These are phyloP conservation scores for Cordyceps militaris DNA, from an alignment of 2,329 filamentous ascomycete genomes.

Conservation along the genomic window DNA sequence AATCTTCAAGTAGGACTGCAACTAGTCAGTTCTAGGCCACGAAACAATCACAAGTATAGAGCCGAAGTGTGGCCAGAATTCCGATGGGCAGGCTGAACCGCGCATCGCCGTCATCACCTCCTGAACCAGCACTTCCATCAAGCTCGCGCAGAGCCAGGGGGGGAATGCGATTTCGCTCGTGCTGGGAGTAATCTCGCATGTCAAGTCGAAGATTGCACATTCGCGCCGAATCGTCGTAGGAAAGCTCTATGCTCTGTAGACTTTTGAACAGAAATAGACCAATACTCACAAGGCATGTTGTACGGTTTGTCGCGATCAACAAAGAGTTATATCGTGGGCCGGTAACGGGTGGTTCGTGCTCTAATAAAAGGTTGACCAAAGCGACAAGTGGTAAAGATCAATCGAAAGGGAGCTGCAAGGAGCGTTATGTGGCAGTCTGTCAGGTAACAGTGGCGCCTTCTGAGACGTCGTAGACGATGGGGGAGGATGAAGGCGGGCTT, in stretches of 20 bases:
- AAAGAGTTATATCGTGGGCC: slow-evolving; percentile 2
- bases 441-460: background rate
- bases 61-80: no score
- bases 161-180: background rate
- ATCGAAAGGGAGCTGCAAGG: background rate
- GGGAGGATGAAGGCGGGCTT: background rate
- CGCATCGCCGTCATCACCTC: background rate
- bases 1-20: slow-evolving; percentile 31
- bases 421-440: background rate
- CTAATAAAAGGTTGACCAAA: background rate
- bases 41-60: background rate
- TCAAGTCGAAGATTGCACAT: background rate
- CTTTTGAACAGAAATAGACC: background rate
- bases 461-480: background rate
- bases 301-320: background rate
- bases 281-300: slow-evolving; percentile 12
- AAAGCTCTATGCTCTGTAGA: background rate
- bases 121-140: background rate
- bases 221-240: background rate
- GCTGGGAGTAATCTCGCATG: background rate
- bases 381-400: background rate
- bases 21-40: background rate
- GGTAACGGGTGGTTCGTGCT: background rate
- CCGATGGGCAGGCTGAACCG: background rate
- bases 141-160: background rate